Percentiles rank a stretch among this genome's conserved stretches.
Evolutionary conservation across 768 basidiomycete genomes (phyloP).

Genomic region (Rhodotorula sphaerocarpa): DNA sequence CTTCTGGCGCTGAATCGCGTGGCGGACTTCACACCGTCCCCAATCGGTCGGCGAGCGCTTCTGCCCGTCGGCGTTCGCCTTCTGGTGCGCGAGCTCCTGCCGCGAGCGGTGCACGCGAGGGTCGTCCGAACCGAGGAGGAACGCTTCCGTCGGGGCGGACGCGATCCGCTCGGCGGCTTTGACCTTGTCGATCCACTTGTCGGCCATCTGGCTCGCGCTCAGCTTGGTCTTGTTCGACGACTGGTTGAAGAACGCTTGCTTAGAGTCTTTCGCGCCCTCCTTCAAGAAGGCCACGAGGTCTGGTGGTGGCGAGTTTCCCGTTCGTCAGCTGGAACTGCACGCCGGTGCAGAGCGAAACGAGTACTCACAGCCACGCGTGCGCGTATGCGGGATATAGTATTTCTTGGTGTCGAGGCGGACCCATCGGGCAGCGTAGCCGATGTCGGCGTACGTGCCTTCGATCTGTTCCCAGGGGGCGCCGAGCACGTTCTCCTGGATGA

Average conservation of each 20-base stretch:
- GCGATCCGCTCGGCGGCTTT: conserved; percentile 66
- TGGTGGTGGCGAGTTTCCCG: too few species aligned
- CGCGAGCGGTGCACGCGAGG: conserved; percentile 82
- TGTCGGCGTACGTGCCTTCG: conserved; percentile 62
- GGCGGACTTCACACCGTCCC: conserved; percentile 84
- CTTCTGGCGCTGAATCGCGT: conserved; percentile 75
- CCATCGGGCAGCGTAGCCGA: conserved; percentile 64
- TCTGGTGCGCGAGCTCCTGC: conserved; percentile 46
- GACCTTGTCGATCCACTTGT: conserved; percentile 56
- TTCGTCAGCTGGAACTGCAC: too few species aligned
- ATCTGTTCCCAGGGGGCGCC: conserved; percentile 77
- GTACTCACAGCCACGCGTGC: conserved; percentile 63
- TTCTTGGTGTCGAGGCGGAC: conserved; percentile 63
- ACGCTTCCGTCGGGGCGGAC: conserved; percentile 80
- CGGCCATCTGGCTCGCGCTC: conserved; percentile 33
- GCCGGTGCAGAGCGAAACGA: too few species aligned
- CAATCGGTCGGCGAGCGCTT: conserved; percentile 70
- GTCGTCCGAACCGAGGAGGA: conserved; percentile 82
- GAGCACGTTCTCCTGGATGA: conserved; percentile 90
- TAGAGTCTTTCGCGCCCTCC: conserved; percentile 43
- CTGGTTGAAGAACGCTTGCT: conserved; percentile 49
- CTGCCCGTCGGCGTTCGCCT: conserved; percentile 51
- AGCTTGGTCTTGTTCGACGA: background rate
- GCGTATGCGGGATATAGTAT: conserved; percentile 90
- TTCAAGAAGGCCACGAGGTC: conserved; percentile 69